These are phyloP conservation scores for Leishmania mexicana DNA, from an alignment of 208 protist genomes.

Conservation along the genomic window DNA sequence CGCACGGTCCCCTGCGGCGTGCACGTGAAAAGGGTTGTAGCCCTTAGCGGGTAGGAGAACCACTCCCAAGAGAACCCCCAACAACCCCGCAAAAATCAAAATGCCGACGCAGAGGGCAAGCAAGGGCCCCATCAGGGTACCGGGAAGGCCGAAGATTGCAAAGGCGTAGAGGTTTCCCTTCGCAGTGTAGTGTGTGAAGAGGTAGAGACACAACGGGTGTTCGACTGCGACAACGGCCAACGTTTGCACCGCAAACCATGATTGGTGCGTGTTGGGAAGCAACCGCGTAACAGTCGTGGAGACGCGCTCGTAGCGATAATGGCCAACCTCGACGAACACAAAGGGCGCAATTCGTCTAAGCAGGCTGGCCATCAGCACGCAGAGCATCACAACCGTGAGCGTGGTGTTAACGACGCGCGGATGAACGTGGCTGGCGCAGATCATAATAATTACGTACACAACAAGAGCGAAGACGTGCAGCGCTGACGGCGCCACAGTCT, in stretches of 20 bases:
- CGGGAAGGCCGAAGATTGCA: conserved; percentile 20
- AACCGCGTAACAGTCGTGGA: conserved; percentile 16
- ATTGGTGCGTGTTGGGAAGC: conserved; percentile 26
- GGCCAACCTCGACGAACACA: conserved; percentile 17
- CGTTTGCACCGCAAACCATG: conserved; percentile 26
- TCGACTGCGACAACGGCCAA: conserved; percentile 16
- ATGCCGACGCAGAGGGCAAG: conserved; percentile 9
- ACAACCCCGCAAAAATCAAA: conserved; percentile 14
- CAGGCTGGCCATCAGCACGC: conserved; percentile 23
- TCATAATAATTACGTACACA: conserved; percentile 9
- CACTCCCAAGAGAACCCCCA: conserved; percentile 2
- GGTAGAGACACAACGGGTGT: conserved; percentile 21
- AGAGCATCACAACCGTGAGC: conserved; percentile 1
- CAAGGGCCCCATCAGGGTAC: background rate
- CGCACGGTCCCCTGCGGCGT: conserved; percentile 8
- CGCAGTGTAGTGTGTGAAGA: conserved; percentile 28
- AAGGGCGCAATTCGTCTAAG: conserved; percentile 20
- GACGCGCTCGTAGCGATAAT: conserved; percentile 30
- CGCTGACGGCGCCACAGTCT: conserved; percentile 16
- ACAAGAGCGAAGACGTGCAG: conserved; percentile 12
- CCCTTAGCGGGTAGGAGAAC: conserved; percentile 17
- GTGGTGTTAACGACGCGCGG: background rate
- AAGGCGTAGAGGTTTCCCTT: conserved; percentile 19
- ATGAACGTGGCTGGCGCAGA: conserved; percentile 1
- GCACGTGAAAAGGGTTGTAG: conserved; percentile 19